A percentile compares a stretch with the other conserved stretches of the same genome.
These are phyloP conservation scores for Fusarium pininemorale DNA, from an alignment of 2,329 filamentous ascomycete species.

Conservation along the genomic window DNA sequence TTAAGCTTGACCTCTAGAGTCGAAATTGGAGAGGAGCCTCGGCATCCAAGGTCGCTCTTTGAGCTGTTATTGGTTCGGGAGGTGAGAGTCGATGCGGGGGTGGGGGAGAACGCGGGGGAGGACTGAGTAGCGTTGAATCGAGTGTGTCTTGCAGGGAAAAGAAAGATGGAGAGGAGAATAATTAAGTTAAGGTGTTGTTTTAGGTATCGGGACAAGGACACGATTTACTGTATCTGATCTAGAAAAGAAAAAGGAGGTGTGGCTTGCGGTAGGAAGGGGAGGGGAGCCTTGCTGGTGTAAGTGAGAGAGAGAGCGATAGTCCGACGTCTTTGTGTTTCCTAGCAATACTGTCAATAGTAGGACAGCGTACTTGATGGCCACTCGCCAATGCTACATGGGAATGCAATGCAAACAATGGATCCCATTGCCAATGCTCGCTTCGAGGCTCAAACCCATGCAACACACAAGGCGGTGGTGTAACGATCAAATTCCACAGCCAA, in stretches of 20 bases:
- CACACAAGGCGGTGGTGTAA: slow-evolving; percentile 19
- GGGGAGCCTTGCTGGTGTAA: slow-evolving; percentile 12
- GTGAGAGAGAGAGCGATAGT: slow-evolving; percentile 10
- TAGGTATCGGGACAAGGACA: not conserved
- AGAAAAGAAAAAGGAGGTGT: not conserved
- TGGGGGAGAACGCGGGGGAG: slow-evolving; percentile 28
- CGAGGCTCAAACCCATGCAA: slow-evolving; percentile 24
- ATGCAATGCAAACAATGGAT: not conserved
- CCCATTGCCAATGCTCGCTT: slow-evolving; percentile 27
- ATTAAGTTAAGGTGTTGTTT: slow-evolving; percentile 3
- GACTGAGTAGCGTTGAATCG: not conserved
- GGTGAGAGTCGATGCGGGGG: slow-evolving; percentile 21
- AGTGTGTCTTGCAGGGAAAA: slow-evolving; percentile 2
- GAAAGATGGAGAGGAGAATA: not conserved
- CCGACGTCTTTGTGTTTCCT: slow-evolving; percentile 7
- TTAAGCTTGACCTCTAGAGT: not conserved
- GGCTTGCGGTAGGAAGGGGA: not conserved
- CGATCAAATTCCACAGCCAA: slow-evolving; percentile 5
- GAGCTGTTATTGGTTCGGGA: slow-evolving; percentile 23
- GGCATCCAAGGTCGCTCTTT: slow-evolving; percentile 26
- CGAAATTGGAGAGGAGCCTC: slow-evolving; percentile 19
- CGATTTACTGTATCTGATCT: not conserved
- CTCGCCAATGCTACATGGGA: not conserved
- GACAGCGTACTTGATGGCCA: slow-evolving; percentile 7
- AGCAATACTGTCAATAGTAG: slow-evolving; percentile 1